Evolutionary conservation across 2,329 filamentous ascomycete genomes (phyloP), one percentile per base, ranked within the genome.

Genomic region (Alternaria sp.): DNA sequence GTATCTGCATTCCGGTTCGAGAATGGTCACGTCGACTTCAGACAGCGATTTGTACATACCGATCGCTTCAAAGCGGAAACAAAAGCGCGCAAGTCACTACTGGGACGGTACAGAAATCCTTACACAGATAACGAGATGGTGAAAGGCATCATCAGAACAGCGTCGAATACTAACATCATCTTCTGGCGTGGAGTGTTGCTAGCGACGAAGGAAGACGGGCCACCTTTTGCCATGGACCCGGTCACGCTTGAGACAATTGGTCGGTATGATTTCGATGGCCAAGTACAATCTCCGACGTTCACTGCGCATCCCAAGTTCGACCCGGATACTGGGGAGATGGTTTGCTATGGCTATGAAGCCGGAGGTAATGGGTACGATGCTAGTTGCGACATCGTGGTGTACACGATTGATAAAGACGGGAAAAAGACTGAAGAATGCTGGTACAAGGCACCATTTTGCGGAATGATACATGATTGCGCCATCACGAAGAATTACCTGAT

Each of bases 91-190:
- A 76, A 70, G 36, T 71, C 75, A 1, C 70, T 88, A 14, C 86
- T 88, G 54, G 86, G 86, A 0, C 79, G 82, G 43, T 88, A 88
- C 63, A 79, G 86, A 18, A 88, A 89, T 67, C 84, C 84, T 0
- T 86, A 81, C 63, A 87, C 85, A 8, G 85, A 87, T 68, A 83
- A 84, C 52, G 84, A 86, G 71, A 82, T 81, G 61, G 85, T 87
- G 6, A 82, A 82, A 51, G 84, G 84, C 2, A 82, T 86, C 5
- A 85, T 88, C 41, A 78, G 85, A 22, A 87, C 85, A 0, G 85
- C 85, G 0, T 81, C 83, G 3, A 89, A 89, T 64, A 89, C 86
- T 1, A 89, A 89, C 58, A 77, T 89, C n/a, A 78, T 85, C 1
- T 86, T 84, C 67, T 89, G 85, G 83, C 78, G 85, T 8, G 85